A percentile compares a stretch with the other conserved stretches of the same genome.
Conservation (phyloP, 2,329 filamentous ascomycete species). For the Macrophomina phaseolina region DNA sequence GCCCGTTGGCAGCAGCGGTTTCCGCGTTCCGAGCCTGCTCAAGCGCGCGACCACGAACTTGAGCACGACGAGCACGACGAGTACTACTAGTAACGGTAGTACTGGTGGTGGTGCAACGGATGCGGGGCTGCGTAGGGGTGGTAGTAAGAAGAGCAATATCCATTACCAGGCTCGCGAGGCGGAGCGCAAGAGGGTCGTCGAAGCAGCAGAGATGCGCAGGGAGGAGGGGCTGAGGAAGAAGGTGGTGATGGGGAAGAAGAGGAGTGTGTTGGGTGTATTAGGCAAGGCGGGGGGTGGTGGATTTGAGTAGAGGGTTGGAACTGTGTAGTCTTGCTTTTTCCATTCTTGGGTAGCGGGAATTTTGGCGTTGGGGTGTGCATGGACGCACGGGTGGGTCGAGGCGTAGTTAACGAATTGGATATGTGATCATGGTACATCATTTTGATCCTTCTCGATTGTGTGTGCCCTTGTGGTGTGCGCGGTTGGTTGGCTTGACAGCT, state of each 20-base stretch:
- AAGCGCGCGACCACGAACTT: slow-evolving; percentile 71
- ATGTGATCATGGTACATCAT: too few species aligned
- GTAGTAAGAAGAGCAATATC: slow-evolving; percentile 64
- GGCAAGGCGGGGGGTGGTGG: slow-evolving; percentile 33
- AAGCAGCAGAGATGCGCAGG: slow-evolving; percentile 58
- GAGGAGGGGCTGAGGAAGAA: slow-evolving; percentile 55
- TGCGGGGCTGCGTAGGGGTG: slow-evolving; percentile 50
- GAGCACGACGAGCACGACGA: slow-evolving; percentile 33
- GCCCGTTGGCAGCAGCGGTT: slow-evolving; percentile 51
- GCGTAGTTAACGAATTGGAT: too few species aligned
- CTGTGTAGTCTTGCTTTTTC: neutral
- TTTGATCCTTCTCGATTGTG: too few species aligned
- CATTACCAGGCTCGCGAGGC: slow-evolving; percentile 65
- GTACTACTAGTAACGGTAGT: slow-evolving; percentile 31
- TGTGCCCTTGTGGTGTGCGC: too few species aligned
- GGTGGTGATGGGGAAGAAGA: slow-evolving; percentile 39
- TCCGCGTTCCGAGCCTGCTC: slow-evolving; percentile 74
- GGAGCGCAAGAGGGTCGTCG: slow-evolving; percentile 58
- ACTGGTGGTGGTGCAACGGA: slow-evolving; percentile 31
- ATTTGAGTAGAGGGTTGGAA: slow-evolving; percentile 38
- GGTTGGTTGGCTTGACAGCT: too few species aligned
- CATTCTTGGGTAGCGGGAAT: too few species aligned
- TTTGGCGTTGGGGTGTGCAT: too few species aligned
- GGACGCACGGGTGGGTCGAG: too few species aligned
- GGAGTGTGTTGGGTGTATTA: slow-evolving; percentile 41